Percentiles rank a stretch among this genome's conserved stretches.
Conservation (phyloP, 2,329 filamentous ascomycete genomes). For the Chlorencoelia australis region DNA sequence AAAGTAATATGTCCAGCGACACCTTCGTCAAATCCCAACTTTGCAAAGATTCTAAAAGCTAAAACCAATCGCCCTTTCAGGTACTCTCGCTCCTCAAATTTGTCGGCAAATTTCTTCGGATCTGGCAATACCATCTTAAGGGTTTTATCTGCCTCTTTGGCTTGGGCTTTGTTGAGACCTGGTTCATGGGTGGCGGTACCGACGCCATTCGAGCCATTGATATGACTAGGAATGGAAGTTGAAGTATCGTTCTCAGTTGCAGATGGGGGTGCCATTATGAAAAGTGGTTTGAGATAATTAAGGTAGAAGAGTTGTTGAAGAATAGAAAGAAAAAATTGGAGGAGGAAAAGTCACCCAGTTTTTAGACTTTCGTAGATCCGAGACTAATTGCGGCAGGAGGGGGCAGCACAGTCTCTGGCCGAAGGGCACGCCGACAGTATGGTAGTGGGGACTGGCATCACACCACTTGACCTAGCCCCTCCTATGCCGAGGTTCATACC, state of each 20-base stretch:
- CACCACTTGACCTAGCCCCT: too few species aligned
- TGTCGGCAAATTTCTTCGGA: constrained; percentile 21
- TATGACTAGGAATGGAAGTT: too few species aligned
- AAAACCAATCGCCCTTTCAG: constrained; percentile 35
- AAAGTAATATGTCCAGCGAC: constrained; percentile 37
- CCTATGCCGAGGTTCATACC: too few species aligned
- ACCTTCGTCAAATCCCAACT: constrained; percentile 36
- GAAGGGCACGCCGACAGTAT: too few species aligned
- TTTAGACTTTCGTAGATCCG: too few species aligned
- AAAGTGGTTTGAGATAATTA: too few species aligned
- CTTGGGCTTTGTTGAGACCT: constrained; percentile 12
- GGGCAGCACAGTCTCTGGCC: too few species aligned
- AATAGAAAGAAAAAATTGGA: too few species aligned
- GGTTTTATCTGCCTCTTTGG: constrained; percentile 6
- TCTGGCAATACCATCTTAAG: constrained; percentile 3
- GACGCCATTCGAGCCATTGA: constrained; percentile 2
- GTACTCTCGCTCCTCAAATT: constrained; percentile 28
- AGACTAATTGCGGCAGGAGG: too few species aligned
- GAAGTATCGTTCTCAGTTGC: constrained; percentile 12
- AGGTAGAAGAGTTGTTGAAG: too few species aligned
- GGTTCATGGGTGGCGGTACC: constrained; percentile 15
- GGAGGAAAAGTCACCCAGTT: too few species aligned
- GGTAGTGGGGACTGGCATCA: too few species aligned
- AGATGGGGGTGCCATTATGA: constrained; percentile 18
- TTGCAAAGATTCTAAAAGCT: constrained; percentile 39